Base-by-base conservation (phyloP, 805 yeast species). In the Jamesozyma gamospora region DNA sequence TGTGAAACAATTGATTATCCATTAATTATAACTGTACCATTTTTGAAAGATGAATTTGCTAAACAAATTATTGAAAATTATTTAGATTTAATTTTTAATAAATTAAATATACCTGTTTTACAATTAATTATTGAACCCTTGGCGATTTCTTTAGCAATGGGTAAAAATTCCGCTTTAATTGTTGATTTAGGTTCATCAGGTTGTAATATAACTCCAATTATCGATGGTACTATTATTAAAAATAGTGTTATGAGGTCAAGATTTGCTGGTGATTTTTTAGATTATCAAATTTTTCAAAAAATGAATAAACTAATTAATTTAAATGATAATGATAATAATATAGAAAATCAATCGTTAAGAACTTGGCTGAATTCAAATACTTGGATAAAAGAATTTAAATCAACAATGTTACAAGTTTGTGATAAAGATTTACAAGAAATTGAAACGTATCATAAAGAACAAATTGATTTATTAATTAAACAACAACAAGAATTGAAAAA, bases 211-310 rank as follows among this genome's bases (percentile, higher is more conserved):
- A 81, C 92, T 0, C 94, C 94, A 9, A 72, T 85, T 15, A 63
- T 75, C 45, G 87, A 82, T 51, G 95, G 95, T 29, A 71, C 74
- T 13, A 72, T 85, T 37, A 71, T 81, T 39, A 63, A 70, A 46
- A 81, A 79, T 55, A 82, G 84, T 35, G 69, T 76, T 4, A 65
- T 72, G 44, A 81, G 75, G 57, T 73, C 84, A 13, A 77, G 75
- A 50, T 82, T 72, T 55, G 96, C 88, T 3, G 97, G 96, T 9
- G 90, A 87, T 57, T 88, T 81, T 57, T 58, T 83, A 40, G 82
- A 80, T 56, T 67, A 75, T 37, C 84, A 82, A 60, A 65, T 78
- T 2, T 59, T 72, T 47, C 66, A 73, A 37, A 73, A 63, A 50
- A 69, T 70, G 45, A 60, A 65, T 41, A 48, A 62, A 4, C 26